Base-by-base conservation (phyloP, 257 asterid species). In the Haberlea rhodopensis region DNA sequence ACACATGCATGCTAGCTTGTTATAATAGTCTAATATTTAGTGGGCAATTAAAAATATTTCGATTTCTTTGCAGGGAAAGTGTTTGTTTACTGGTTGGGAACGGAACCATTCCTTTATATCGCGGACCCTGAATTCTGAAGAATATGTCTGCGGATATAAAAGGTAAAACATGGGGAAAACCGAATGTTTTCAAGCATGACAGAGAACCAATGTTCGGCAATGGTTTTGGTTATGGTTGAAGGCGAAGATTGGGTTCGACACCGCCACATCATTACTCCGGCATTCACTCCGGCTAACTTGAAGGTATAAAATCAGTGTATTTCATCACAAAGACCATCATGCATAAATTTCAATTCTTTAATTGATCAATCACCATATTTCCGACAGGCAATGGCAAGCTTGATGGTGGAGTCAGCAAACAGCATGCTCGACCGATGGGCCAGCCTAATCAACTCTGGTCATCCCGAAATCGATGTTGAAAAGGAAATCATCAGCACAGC, bases 241-340 rank as follows among this genome's bases (percentile, higher is more conserved):
- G 94, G 96, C 7, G 91, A 92, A 25, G 96, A 87, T 23, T 92
- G 99, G 99, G 95, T 92, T 57, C 89, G 85, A 2, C 99, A 89
- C 57, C 63, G 99, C 25, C 94, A 85, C 74, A 58, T 75, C 53
- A 81, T 85, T 27, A 89, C 95, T 27, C 99, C 99, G 0, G 99
- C 99, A 13, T 92, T 92, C 70, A 63, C 89, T 56, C 88, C 87
- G 0, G 25, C 86, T 65, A 87, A 84, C 85, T 75, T 92, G 70
- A 92, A 84, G 94, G 99, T 87, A 66, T 9, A 10, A 3, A 65
- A 9, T 15, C 18, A 34, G 8, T 27, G n/a, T 11, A 7, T 26
- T 46, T 48, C 32, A 25, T 19, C 23, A n/a, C 5, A 15, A 26
- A 46, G 24, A 6, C 21, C n/a, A n/a, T n/a, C n/a, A n/a, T n/a